Base-by-base conservation (phyloP, 2,329 filamentous ascomycete genomes). In the Metarhizium sp. region DNA sequence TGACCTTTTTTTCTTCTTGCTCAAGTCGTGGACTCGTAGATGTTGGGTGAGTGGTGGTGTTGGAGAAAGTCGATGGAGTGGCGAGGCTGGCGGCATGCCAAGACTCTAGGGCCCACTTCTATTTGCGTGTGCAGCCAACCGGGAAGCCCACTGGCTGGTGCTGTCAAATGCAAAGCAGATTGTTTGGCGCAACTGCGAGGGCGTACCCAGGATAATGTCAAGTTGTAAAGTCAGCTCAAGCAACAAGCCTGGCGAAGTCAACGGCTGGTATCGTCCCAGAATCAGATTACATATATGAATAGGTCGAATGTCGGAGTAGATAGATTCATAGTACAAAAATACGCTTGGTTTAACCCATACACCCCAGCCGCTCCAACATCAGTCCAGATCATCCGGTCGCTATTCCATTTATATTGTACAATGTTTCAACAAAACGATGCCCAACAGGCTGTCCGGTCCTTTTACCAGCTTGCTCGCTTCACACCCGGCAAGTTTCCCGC, bases 381-480 rank as follows among this genome's bases (percentile, higher is more conserved):
- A 34, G 10, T 34, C 32, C 32, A 34, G 6, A 11, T 4, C 8
- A 34, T 11, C 32, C 32, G 6, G 32, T 11, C 32, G 38, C 13
- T 2, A 16, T 40, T 13, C 45, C 20, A 46, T 36, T 7, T 48
- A 13, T 36, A 49, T 57, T 38, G 47, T 51, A 50, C 55, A 54
- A 29, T 2, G 25, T 45, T 18, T 14, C 45, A 48, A 5, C 25
- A 11, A 16, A 25, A 14, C 25, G 10, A 1, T 30, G 14, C 14
- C 6, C 30, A 38, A 30, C 5, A 8, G 8, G 7, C n/a, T 16
- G 14, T 38, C 18, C 3, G 4, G 25, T 4, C 25, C 25, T 5
- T 68, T 70, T 89, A 99, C 94, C 94, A 99, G 73, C 89, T 95
- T 51, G 94, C 94, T 78, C 95, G 95, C 80, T 86, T 90, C 55